Conservation (phyloP, 2,329 filamentous ascomycete species). For the Hymenoscyphus salicellus region DNA sequence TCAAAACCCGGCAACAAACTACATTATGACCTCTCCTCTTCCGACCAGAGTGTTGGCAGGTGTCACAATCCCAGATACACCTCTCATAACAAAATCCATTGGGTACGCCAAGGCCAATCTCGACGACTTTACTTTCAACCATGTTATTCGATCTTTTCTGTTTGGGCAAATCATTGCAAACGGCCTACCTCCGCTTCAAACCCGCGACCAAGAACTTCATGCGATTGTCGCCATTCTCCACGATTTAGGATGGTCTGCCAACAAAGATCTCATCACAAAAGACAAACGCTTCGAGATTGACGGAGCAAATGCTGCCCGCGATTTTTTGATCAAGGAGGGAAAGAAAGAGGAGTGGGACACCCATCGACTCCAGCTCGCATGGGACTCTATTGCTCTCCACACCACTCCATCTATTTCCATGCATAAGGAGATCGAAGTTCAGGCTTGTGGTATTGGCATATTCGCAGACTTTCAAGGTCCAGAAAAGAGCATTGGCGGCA, state of each 20-base stretch:
- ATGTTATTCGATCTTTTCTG: constrained; percentile 40
- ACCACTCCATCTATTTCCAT: constrained; percentile 37
- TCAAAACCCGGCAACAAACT: background rate
- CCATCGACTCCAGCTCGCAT: constrained; percentile 38
- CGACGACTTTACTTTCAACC: constrained; percentile 39
- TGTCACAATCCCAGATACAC: constrained; percentile 38
- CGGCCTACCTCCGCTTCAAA: background rate
- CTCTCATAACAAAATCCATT: constrained; percentile 38
- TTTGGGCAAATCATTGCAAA: constrained; percentile 28
- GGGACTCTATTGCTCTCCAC: constrained; percentile 43
- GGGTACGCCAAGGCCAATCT: constrained; percentile 34
- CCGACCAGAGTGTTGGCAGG: constrained; percentile 33
- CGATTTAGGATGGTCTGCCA: constrained; percentile 43
- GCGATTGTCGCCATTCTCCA: constrained; percentile 43
- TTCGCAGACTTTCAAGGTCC: constrained; percentile 15
- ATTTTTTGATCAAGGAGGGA: constrained; percentile 37
- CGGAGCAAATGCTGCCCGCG: constrained; percentile 44
- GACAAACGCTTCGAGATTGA: constrained; percentile 52
- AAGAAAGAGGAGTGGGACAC: constrained; percentile 38
- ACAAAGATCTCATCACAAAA: constrained; percentile 37
- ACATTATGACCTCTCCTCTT: background rate
- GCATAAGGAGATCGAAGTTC: constrained; percentile 44
- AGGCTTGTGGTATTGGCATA: background rate
- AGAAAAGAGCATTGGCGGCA: constrained; percentile 24
- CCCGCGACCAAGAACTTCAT: constrained; percentile 22